A percentile compares a stretch with the other conserved stretches of the same genome.
Conservation (phyloP, 371 early-diverging fungal species). For the Syncephalis plumigaleata region DNA sequence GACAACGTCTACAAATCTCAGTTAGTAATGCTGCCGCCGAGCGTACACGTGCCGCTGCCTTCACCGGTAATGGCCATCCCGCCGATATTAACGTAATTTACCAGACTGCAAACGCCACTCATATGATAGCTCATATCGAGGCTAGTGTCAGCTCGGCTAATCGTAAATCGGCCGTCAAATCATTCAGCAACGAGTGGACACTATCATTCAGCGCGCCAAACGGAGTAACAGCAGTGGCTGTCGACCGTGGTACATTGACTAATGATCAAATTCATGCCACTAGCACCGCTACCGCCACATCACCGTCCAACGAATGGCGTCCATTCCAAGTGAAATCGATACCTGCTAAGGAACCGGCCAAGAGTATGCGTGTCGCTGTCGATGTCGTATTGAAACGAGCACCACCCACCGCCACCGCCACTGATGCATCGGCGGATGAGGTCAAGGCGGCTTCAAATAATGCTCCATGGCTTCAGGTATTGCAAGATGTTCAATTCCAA, state of each 20-base stretch:
- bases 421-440: too few relatives aligned
- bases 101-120: neutral
- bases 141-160: neutral
- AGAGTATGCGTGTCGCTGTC: neutral
- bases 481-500: too few relatives aligned
- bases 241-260: too few relatives aligned
- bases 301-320: neutral
- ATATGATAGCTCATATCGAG: neutral
- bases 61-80: neutral
- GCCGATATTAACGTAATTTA: too few relatives aligned
- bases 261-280: neutral
- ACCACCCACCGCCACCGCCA: too few relatives aligned
- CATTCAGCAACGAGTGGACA: neutral
- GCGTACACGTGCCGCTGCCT: neutral
- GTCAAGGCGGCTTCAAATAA: too few relatives aligned
- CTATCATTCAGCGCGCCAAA: too few relatives aligned
- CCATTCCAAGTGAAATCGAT: neutral
- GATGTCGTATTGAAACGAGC: neutral
- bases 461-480: too few relatives aligned
- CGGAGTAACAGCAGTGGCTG: too few relatives aligned
- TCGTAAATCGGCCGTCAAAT: neutral
- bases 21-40: neutral
- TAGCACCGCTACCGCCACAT: neutral
- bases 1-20: too few relatives aligned
- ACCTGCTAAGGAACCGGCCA: neutral